Conservation (phyloP, 23 red algal genomes). For the Cyanidioschyzon merolae region DNA sequence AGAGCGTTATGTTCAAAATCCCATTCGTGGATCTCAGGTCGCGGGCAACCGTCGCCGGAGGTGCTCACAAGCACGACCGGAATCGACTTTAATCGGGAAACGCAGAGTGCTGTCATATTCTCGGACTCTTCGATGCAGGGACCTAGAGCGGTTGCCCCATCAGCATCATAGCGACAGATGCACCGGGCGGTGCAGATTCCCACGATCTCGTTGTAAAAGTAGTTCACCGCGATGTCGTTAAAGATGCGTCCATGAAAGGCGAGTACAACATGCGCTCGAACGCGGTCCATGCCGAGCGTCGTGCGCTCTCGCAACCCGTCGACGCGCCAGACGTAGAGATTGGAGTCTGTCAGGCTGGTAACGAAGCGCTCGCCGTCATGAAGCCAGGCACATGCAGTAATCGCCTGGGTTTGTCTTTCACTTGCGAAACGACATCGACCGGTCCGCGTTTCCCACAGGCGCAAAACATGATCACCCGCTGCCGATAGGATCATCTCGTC, state of each 20-base stretch:
- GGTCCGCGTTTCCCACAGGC: constrained; percentile 58
- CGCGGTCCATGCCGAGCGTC: not conserved
- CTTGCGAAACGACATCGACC: constrained; percentile 38
- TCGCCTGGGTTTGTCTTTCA: constrained; percentile 42
- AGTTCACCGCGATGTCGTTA: constrained; percentile 46
- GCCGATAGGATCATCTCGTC: constrained; percentile 49
- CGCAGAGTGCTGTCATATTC: constrained; percentile 59
- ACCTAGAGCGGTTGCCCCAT: constrained; percentile 19
- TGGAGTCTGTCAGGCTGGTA: constrained; percentile 46
- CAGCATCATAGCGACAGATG: constrained; percentile 54
- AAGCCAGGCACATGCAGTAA: constrained; percentile 92
- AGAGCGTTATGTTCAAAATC: constrained; percentile 39
- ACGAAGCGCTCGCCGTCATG: constrained; percentile 50
- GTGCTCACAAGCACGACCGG: constrained; percentile 53
- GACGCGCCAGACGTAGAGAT: constrained; percentile 36
- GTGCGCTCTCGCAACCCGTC: not conserved
- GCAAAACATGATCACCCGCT: constrained; percentile 52
- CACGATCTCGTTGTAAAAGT: constrained; percentile 42
- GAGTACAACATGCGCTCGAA: not conserved
- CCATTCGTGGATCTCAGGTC: constrained; percentile 88
- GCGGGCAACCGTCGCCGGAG: constrained; percentile 28
- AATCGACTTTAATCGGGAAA: constrained; percentile 38
- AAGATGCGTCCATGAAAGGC: not conserved
- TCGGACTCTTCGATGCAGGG: constrained; percentile 39
- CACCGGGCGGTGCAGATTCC: constrained; percentile 47